Percentiles rank a stretch among this genome's conserved stretches.
phyloP scores from a whole-genome alignment of 2,329 filamentous ascomycete species.

The Xylariaceae sp. region DNA sequence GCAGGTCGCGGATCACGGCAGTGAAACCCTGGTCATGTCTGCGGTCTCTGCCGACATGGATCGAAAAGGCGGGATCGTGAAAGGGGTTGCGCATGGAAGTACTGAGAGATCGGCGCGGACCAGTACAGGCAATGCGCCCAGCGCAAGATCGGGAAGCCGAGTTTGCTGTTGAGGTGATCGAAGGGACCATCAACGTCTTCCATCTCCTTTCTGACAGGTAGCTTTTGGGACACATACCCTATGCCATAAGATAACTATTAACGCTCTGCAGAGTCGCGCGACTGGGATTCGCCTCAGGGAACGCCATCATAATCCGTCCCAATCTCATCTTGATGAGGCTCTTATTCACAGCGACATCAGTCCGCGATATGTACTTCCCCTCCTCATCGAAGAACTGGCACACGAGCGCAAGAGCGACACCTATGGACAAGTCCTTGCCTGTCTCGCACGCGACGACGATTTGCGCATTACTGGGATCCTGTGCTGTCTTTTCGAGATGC shows the following conservation, averaged over 20 bases:
- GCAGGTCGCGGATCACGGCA: no score
- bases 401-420: slow-evolving; percentile 67
- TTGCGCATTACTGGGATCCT: background rate
- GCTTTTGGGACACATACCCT: background rate
- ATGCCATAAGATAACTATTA: slow-evolving; percentile 77
- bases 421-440: slow-evolving; percentile 76
- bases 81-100: no score
- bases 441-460: slow-evolving; percentile 66
- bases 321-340: slow-evolving; percentile 69
- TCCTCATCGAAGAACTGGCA: slow-evolving; percentile 67
- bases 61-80: no score
- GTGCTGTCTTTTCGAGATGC: slow-evolving; percentile 30
- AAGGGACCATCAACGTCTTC: background rate
- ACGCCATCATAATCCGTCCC: slow-evolving; percentile 74
- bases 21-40: no score
- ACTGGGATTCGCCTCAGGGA: slow-evolving; percentile 76
- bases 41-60: no score
- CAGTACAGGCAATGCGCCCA: no score
- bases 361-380: slow-evolving; percentile 38
- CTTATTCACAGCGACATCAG: slow-evolving; percentile 55
- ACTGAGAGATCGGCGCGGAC: no score
- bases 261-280: slow-evolving; percentile 83
- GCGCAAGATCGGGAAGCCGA: no score
- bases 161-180: no score
- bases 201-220: background rate